Base-by-base conservation (phyloP, 257 asterid genomes). In the Primulina eburnea region DNA sequence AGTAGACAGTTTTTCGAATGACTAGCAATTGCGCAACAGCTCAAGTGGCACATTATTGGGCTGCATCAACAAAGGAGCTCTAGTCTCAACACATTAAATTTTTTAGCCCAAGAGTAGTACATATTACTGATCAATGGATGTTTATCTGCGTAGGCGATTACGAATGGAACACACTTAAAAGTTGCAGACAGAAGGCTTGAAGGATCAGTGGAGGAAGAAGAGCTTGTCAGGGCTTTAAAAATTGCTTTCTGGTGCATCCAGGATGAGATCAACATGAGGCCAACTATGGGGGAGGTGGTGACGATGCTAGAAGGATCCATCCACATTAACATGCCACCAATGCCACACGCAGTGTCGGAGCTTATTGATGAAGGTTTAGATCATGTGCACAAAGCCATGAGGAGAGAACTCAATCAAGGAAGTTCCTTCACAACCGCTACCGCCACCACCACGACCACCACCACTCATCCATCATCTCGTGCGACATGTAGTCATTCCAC, bases 181-280 rank as follows among this genome's bases (percentile, higher is more conserved):
- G 94, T 76, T 5, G 94, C 77, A 32, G 96, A 92, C 47, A 85
- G 86, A 68, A 76, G 95, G 38, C 87, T 92, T 0, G 84, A 76
- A 78, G 95, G 92, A 65, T 77, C 79, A 6, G 80, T 88, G 24
- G 87, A 85, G 0, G 92, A 85, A 68, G 96, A 83, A 30, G 91
- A 88, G 80, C 56, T 89, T 7, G 70, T 64, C 14, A 74, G 97
- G 74, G 92, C 92, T 6, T 65, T 92, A 12, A 85, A 75, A 67
- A 85, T 83, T 2, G 97, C 96, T 0, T 86, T 92, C 40, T 92
- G 97, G 98, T 92, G 98, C 81, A 90, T 92, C 14, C 98, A 90
- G 17, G 97, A 92, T 24, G 98, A 92, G 58, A 86, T 89, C 2
- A 73, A 66, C 52, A 74, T 72, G 82, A 85, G 98, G 80, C 98